These are phyloP conservation scores for Waltiozyma sp. DNA, from an alignment of 1,139 yeast species.

Conservation along the genomic window DNA sequence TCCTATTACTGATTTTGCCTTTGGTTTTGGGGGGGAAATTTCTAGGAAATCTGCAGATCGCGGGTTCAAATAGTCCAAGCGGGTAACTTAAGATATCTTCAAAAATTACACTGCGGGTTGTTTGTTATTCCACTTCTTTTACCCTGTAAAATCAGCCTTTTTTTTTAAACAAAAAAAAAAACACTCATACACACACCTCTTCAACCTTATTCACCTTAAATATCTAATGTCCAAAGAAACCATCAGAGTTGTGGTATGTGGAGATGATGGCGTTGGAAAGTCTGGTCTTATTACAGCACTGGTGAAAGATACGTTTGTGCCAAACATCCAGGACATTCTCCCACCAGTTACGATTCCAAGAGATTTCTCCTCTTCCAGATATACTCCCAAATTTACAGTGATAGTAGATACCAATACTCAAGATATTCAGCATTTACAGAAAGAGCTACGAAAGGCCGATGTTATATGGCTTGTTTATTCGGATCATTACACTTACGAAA, in stretches of 20 bases:
- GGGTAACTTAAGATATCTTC: background rate
- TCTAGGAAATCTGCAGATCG: background rate
- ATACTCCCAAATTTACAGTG: constrained; percentile 58
- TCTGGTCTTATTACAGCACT: constrained; percentile 64
- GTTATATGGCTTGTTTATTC: constrained; percentile 89
- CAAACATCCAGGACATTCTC: constrained; percentile 62
- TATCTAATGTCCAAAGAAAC: constrained; percentile 34
- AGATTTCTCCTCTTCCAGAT: constrained; percentile 46
- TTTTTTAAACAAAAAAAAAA: too few species aligned
- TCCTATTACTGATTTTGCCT: background rate
- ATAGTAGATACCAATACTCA: constrained; percentile 71
- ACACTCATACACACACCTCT: too few species aligned
- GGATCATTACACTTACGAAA: constrained; percentile 88
- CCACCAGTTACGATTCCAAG: constrained; percentile 77
- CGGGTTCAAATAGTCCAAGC: background rate
- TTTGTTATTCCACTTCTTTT: too few species aligned
- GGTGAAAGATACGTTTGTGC: constrained; percentile 68
- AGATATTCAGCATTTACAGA: constrained; percentile 49
- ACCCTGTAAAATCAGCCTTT: too few species aligned
- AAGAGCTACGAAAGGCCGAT: constrained; percentile 74
- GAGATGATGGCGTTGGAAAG: constrained; percentile 92
- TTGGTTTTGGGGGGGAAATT: background rate
- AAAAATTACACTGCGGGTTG: too few species aligned
- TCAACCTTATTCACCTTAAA: too few species aligned
- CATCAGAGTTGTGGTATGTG: constrained; percentile 77